phyloP scores from a whole-genome alignment of 2,329 filamentous ascomycete species.

The Ophiognomonia clavigignenti-juglandacearum region DNA sequence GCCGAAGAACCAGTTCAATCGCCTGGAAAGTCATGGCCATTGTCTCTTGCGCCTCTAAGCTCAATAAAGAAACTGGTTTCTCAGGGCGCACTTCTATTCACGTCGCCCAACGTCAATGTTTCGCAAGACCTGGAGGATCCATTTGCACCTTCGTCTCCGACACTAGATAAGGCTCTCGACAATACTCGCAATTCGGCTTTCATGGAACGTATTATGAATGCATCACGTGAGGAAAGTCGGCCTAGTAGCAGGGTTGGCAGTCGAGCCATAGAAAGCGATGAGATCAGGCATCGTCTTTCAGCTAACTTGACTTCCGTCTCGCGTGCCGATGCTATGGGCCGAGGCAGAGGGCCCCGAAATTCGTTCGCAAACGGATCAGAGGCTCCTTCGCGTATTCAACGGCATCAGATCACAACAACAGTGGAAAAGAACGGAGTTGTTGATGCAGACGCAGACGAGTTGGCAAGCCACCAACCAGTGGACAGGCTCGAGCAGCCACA shows the following conservation, averaged over 20 bases:
- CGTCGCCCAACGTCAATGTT: conserved; percentile 21
- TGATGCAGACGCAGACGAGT: conserved; percentile 17
- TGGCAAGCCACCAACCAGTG: conserved; percentile 13
- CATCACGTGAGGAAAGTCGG: conserved; percentile 11
- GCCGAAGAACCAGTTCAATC: conserved; percentile 10
- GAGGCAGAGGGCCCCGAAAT: neutral
- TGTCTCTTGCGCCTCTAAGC: conserved; percentile 24
- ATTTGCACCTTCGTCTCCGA: conserved; percentile 13
- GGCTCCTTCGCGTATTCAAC: neutral
- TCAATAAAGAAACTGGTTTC: conserved; percentile 27
- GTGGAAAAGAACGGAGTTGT: conserved; percentile 19
- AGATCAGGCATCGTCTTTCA: conserved; percentile 7
- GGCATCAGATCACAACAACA: neutral
- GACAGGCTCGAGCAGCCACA: conserved; percentile 5
- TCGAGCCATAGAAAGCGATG: conserved; percentile 4
- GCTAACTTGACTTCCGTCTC: neutral
- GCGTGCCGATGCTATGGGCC: neutral
- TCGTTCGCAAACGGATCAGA: neutral
- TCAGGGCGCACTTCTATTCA: conserved; percentile 23
- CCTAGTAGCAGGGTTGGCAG: conserved; percentile 8
- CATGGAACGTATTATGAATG: conserved; percentile 13
- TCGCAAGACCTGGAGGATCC: conserved; percentile 14
- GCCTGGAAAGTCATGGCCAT: conserved; percentile 22
- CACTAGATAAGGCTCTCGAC: conserved; percentile 1
- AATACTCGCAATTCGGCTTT: conserved; percentile 15